phyloP scores from a whole-genome alignment of 1,284 basidiomycete species.

The Leccinum pachyderme region DNA sequence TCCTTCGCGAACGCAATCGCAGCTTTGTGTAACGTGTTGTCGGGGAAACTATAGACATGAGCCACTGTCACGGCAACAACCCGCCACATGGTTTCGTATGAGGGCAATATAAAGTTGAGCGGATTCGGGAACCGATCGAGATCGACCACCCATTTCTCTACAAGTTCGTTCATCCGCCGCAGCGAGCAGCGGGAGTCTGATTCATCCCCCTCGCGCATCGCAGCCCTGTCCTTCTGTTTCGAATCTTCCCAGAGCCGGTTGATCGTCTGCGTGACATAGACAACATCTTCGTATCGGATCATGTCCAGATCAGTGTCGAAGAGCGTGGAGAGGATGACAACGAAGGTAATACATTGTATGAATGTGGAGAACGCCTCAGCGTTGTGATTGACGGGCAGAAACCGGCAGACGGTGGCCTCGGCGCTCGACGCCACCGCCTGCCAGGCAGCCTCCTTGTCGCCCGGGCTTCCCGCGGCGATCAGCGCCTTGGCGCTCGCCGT shows the following conservation, averaged over 20 bases:
- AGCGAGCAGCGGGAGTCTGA: constrained; percentile 15
- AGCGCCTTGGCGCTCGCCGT: constrained; percentile 22
- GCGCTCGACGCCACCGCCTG: constrained; percentile 26
- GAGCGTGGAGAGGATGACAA: constrained; percentile 41
- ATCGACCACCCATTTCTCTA: constrained; percentile 40
- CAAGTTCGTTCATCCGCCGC: constrained; percentile 20
- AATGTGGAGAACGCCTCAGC: constrained; percentile 35
- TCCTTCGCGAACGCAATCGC: constrained; percentile 36
- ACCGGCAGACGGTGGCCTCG: constrained; percentile 23
- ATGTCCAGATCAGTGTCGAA: constrained; percentile 36
- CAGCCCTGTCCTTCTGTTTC: constrained; percentile 16
- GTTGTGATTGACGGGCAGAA: constrained; percentile 1
- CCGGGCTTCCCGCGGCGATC: constrained; percentile 4
- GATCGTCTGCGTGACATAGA: constrained; percentile 39
- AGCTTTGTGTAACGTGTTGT: constrained; percentile 24
- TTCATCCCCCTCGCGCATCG: constrained; percentile 11
- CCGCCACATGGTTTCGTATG: constrained; percentile 62
- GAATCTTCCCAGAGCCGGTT: constrained; percentile 41
- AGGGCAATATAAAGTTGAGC: constrained; percentile 52
- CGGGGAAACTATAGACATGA: constrained; percentile 22
- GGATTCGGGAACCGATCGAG: constrained; percentile 40
- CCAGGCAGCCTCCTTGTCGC: constrained; percentile 15
- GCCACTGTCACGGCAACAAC: constrained; percentile 49
- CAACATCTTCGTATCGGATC: constrained; percentile 35
- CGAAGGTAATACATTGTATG: constrained; percentile 45